Evolutionary conservation across 164 flowering plant species (phyloP).

Genomic region (Macadamia tetraphylla): DNA sequence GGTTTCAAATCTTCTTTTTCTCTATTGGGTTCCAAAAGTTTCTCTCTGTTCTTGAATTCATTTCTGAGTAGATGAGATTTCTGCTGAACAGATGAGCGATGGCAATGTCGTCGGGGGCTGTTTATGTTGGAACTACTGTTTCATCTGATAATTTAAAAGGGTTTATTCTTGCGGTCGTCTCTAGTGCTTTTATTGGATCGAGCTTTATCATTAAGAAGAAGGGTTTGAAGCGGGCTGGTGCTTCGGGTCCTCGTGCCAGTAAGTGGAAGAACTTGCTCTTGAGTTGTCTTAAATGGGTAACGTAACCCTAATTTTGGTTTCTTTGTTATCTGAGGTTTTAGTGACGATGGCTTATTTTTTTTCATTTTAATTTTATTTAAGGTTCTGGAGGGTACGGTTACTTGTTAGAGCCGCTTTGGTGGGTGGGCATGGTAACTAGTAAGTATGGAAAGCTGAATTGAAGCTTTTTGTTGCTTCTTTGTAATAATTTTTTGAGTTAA

Average conservation of each 20-base stretch:
- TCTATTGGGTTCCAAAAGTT: neutral
- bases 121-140: constrained; percentile 1
- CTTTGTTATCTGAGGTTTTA: neutral
- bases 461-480: neutral
- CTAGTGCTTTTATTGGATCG: constrained; percentile 79
- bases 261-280: constrained; percentile 8
- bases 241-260: constrained; percentile 62
- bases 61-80: neutral
- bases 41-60: too few relatives aligned
- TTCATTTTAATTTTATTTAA: constrained; percentile 13
- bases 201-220: constrained; percentile 91
- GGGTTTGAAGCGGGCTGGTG: constrained; percentile 69
- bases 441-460: constrained; percentile 27
- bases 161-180: constrained; percentile 57
- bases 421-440: constrained; percentile 94
- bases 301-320: neutral
- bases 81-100: constrained; percentile 1
- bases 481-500: neutral
- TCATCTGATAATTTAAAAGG: constrained; percentile 50
- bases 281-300: neutral
- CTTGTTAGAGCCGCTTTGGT: constrained; percentile 90
- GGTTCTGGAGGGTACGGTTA: constrained; percentile 88
- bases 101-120: constrained; percentile 1
- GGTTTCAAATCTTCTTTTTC: neutral
- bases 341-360: neutral